Base-by-base conservation (phyloP, 78 protist genomes). In the Dictyostelium intermedium region DNA sequence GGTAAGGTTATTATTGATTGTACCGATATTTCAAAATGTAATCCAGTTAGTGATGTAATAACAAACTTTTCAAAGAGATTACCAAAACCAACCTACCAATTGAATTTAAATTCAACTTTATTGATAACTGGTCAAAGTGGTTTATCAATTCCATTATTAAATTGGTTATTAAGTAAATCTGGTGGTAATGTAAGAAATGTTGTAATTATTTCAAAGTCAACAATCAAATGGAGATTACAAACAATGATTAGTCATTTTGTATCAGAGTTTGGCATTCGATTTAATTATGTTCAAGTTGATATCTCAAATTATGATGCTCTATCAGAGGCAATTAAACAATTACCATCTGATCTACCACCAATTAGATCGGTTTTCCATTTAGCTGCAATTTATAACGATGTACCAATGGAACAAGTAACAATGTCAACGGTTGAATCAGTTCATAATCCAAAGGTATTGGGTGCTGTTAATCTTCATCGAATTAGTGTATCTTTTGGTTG, bases 401-500 rank as follows among this genome's bases (percentile, higher is more conserved):
- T 63, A 3, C 91, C 45, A 77, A 77, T 77, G 82, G 27, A 35
- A 23, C 82, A 86, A 5, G 92, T 86, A 11, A 37, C 60, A 32
- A 37, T 34, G 13, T 30, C 63, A 1, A 23, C 20, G 16, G 50
- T 91, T 18, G 23, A 69, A 8, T 60, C 61, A 9, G 94, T 77
- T 77, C 82, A 61, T 41, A 66, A 56, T 72, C 96, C 97, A 18
- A 96, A 96, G 32, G 93, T 84, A 13, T 8, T 89, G 23, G 97
- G 97, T 25, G 95, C 95, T 9, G 37, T 95, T 85, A 60, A 86
- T 60, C 39, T 96, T 2, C 97, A 96, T 70, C 3, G 84, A 18
- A 18, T 87, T 2, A 27, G 53, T 32, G 50, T 81, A 30, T 32
- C 41, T 0, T 20, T 16, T 23, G 60, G 92, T 13, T 74, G 81